These are phyloP conservation scores for Cladosporium colombiae DNA, from an alignment of 2,329 filamentous ascomycete genomes.

Conservation along the genomic window DNA sequence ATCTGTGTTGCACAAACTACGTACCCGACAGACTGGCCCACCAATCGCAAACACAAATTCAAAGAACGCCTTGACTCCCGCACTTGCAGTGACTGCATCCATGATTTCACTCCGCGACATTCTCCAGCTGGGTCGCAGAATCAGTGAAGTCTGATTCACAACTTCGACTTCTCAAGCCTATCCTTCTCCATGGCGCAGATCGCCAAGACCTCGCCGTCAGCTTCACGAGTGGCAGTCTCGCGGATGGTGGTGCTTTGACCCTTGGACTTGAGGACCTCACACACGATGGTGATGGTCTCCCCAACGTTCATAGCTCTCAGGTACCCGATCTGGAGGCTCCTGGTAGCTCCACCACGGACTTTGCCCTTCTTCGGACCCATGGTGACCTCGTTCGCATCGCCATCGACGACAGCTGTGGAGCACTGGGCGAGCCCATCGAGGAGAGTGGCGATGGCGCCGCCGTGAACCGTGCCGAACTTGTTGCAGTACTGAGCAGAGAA, in stretches of 20 bases:
- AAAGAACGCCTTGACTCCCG: neutral
- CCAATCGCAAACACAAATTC: neutral
- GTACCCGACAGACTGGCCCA: neutral
- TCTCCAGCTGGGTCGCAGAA: neutral
- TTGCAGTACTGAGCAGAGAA: slow-evolving; percentile 24
- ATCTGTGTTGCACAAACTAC: neutral
- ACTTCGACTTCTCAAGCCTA: slow-evolving; percentile 1
- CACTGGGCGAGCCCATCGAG: slow-evolving; percentile 26
- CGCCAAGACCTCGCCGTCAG: slow-evolving; percentile 1
- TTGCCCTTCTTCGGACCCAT: neutral
- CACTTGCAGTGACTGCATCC: neutral
- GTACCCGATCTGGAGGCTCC: slow-evolving; percentile 1
- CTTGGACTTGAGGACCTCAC: slow-evolving; percentile 9
- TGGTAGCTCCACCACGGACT: slow-evolving; percentile 13
- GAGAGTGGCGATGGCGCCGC: slow-evolving; percentile 26
- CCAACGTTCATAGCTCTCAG: slow-evolving; percentile 11
- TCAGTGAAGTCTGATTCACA: slow-evolving; percentile 2
- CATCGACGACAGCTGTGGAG: slow-evolving; percentile 21
- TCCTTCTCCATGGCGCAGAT: slow-evolving; percentile 16
- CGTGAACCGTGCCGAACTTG: slow-evolving; percentile 23
- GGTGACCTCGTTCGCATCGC: slow-evolving; percentile 1
- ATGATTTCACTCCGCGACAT: neutral
- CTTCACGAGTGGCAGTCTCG: neutral
- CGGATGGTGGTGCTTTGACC: neutral
- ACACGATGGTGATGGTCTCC: slow-evolving; percentile 9